Conservation (phyloP, 805 yeast genomes). For the Priceomyces melissophilus region DNA sequence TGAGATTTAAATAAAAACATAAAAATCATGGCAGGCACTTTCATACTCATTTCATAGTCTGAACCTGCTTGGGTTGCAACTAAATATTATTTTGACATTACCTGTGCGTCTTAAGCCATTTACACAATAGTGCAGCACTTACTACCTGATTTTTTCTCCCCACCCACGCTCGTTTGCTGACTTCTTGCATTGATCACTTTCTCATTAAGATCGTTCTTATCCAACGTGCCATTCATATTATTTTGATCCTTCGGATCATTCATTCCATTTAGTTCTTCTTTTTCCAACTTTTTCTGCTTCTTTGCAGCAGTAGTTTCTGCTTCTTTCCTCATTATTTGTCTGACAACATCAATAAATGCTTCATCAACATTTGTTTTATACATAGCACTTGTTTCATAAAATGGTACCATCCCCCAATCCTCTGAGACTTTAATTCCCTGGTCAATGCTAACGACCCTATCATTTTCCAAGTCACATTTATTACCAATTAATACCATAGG, state of each 20-base stretch:
- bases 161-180: slow-evolving; percentile 17
- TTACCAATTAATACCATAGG: slow-evolving; percentile 92
- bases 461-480: slow-evolving; percentile 78
- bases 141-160: slow-evolving; percentile 11
- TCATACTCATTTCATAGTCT: too few relatives aligned
- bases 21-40: too few relatives aligned
- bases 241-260: slow-evolving; percentile 3
- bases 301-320: slow-evolving; percentile 42
- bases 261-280: slow-evolving; percentile 22
- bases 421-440: slow-evolving; percentile 82
- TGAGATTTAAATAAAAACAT: background rate
- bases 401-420: slow-evolving; percentile 86
- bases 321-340: slow-evolving; percentile 83
- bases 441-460: slow-evolving; percentile 71
- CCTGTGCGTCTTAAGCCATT: background rate
- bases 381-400: slow-evolving; percentile 93
- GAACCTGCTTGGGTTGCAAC: too few relatives aligned
- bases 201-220: slow-evolving; percentile 1
- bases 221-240: slow-evolving; percentile 6
- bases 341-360: slow-evolving; percentile 81
- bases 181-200: slow-evolving; percentile 11
- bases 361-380: slow-evolving; percentile 85
- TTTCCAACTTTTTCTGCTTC: slow-evolving; percentile 41
- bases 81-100: too few relatives aligned
- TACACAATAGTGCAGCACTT: slow-evolving; percentile 33